Conservation (phyloP, 768 basidiomycete species). For the Gymnopilus junonius region DNA sequence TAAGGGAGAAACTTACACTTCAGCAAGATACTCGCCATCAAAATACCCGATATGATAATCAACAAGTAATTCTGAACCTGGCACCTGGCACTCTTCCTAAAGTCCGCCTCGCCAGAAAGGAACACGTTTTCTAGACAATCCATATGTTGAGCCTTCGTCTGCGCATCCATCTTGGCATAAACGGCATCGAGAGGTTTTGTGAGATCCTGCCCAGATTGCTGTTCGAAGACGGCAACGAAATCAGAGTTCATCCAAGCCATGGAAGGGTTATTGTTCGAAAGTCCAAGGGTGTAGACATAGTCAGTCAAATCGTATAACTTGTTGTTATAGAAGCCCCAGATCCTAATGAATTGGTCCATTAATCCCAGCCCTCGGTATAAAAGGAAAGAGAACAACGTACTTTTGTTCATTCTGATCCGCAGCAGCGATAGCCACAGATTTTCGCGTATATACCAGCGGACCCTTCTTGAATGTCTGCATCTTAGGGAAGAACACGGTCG, state of each 20-base stretch:
- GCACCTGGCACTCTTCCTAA: constrained; percentile 77
- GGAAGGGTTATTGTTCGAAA: constrained; percentile 47
- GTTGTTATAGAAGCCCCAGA: constrained; percentile 83
- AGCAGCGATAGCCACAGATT: constrained; percentile 50
- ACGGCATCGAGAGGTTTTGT: constrained; percentile 65
- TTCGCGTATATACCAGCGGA: constrained; percentile 66
- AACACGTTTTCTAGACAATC: constrained; percentile 84
- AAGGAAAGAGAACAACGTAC: constrained; percentile 37
- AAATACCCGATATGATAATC: constrained; percentile 71
- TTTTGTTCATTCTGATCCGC: constrained; percentile 50
- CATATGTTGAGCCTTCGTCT: constrained; percentile 48
- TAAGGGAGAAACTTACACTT: constrained; percentile 68
- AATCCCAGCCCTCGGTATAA: neutral
- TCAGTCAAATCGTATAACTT: constrained; percentile 86
- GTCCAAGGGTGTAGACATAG: constrained; percentile 74
- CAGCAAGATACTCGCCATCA: constrained; percentile 77
- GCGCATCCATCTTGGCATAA: constrained; percentile 54
- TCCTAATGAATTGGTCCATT: constrained; percentile 41
- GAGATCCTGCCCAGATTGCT: constrained; percentile 86
- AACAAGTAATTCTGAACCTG: constrained; percentile 86
- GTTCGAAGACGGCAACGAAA: constrained; percentile 74
- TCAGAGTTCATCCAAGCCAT: constrained; percentile 71
- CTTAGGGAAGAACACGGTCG: constrained; percentile 66
- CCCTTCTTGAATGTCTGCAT: constrained; percentile 84
- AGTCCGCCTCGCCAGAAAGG: constrained; percentile 75